Conservation (phyloP, 345 rosid genomes). For the Eucalyptus victrix region DNA sequence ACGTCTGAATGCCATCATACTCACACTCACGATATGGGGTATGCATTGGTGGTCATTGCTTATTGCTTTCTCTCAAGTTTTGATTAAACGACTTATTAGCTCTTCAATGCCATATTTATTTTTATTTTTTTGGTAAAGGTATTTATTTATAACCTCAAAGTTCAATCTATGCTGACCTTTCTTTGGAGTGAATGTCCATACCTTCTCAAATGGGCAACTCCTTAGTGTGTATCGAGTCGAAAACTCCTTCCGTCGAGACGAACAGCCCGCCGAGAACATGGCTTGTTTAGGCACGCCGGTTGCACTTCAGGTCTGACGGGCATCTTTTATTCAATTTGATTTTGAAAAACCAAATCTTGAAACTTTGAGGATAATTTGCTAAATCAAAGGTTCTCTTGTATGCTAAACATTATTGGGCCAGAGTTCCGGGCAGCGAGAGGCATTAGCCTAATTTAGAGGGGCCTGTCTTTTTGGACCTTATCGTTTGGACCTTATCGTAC, state of each 20-base stretch:
- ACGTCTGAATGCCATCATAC: too few species aligned
- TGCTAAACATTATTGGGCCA: background rate
- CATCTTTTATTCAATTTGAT: background rate
- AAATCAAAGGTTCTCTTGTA: background rate
- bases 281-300: background rate
- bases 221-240: background rate
- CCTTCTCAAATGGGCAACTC: background rate
- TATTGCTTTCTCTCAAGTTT: background rate
- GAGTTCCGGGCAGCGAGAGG: background rate
- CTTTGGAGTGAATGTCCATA: background rate
- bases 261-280: background rate
- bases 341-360: background rate
- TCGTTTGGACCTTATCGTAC: background rate
- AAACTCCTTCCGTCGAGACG: background rate
- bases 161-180: background rate
- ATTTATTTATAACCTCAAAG: background rate
- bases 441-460: background rate
- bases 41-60: background rate
- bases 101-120: background rate
- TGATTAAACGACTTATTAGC: background rate
- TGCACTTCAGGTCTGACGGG: background rate
- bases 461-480: background rate
- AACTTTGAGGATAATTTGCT: background rate
- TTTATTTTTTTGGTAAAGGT: background rate
- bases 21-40: too few species aligned